Base-by-base conservation (phyloP, 148 eudicot genomes). In the Silene uniflora region DNA sequence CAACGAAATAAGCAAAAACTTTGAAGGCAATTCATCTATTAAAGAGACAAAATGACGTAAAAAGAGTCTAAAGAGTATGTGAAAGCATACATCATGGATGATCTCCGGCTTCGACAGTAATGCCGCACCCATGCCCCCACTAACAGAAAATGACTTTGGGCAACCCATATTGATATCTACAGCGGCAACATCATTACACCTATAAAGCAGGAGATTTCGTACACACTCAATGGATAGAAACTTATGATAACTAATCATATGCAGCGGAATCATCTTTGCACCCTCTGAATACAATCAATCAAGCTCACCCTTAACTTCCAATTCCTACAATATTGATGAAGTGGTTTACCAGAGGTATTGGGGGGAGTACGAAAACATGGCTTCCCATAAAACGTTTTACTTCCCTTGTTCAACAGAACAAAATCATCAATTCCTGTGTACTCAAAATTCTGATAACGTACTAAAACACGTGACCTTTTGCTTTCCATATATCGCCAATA, bases 61-160 rank as follows among this genome's bases (percentile, higher is more conserved):
- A 72, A 29, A 13, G 49, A 17, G 24, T 35, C 44, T 18, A 22
- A 12, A n/a, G 74, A 44, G 42, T 35, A 5, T 27, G 55, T 29
- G 47, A 58, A 12, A 35, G 63, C 89, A 69, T 85, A 93, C 96
- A 88, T 93, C 98, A 73, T 91, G 98, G 77, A 91, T 91, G 52
- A 84, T 90, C 80, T 93, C 93, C 67, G 98, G 98, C 80, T 93
- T 91, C 47, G 81, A 69, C 75, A 93, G 78, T 65, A 93, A 73
- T 42, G 98, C 98, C 82, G 98, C 96, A 75, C 98, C 96, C 98
- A 93, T 93, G 76, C 98, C 93, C 75, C 98, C 96, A 83, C 93
- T 91, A 7, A 91, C 72, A 73, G 98, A 93, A 77, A 93, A 91
- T 71, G 98, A 86, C 83, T 82, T 93, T 9, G 98, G 98, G 66